Conservation (phyloP, 225 moss, liverwort and hornwort species). For the Polytrichum commune region DNA sequence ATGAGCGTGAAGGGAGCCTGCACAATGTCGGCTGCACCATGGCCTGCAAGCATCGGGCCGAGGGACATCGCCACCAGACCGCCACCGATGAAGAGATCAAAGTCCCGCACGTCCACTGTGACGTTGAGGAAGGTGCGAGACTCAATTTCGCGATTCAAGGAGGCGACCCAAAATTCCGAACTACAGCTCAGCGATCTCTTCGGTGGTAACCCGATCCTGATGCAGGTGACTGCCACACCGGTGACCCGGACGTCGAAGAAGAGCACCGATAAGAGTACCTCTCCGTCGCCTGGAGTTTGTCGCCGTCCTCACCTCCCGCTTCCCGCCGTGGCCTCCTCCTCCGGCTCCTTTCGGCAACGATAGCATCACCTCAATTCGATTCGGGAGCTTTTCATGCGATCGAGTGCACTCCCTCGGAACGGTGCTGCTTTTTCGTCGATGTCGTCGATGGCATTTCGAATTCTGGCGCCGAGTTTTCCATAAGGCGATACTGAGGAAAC, state of each 20-base stretch:
- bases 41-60: too few species aligned
- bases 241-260: slow-evolving; percentile 12
- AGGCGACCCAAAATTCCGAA: slow-evolving; percentile 37
- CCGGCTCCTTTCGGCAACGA: slow-evolving; percentile 14
- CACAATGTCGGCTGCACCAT: too few species aligned
- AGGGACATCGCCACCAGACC: neutral
- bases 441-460: too few species aligned
- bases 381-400: too few species aligned
- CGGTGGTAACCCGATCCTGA: slow-evolving; percentile 43
- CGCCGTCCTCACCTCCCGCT: slow-evolving; percentile 6
- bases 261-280: slow-evolving; percentile 1
- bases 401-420: too few species aligned
- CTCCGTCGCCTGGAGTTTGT: slow-evolving; percentile 24
- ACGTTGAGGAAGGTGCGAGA: slow-evolving; percentile 20
- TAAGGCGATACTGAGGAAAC: too few species aligned
- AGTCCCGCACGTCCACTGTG: slow-evolving; percentile 13
- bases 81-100: neutral
- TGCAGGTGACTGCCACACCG: slow-evolving; percentile 48
- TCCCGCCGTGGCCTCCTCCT: slow-evolving; percentile 6
- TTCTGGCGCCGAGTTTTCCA: too few species aligned
- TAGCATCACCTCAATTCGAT: neutral
- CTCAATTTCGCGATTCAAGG: slow-evolving; percentile 23
- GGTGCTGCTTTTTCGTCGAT: too few species aligned
- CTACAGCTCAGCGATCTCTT: slow-evolving; percentile 46
- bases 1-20: too few species aligned